phyloP scores from a whole-genome alignment of 2,329 filamentous ascomycete genomes.

The Beauveria sp. region DNA sequence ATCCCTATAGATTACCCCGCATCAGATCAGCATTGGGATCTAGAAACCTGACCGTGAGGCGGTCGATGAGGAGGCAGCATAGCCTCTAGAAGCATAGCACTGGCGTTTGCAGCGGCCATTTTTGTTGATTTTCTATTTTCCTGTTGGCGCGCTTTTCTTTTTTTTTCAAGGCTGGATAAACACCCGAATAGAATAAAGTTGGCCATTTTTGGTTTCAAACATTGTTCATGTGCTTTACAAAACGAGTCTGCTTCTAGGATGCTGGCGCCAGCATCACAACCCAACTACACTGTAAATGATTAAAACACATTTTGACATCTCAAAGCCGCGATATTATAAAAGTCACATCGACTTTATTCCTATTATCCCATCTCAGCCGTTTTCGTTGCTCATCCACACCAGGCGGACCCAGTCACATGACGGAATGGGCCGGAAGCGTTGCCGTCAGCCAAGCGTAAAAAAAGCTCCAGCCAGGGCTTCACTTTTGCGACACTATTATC shows the following conservation, averaged over 20 bases:
- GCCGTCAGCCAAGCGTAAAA: background rate
- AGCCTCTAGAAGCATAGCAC: background rate
- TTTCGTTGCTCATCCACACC: background rate
- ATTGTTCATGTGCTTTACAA: background rate
- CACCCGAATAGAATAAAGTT: background rate
- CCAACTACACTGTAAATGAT: no score
- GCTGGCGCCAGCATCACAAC: no score
- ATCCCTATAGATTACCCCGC: background rate
- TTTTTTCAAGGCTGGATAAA: background rate
- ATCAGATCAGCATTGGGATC: background rate
- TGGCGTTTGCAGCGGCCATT: background rate
- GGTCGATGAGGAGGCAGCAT: background rate
- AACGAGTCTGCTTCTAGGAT: no score
- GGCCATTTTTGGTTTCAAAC: background rate
- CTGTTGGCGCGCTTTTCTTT: background rate
- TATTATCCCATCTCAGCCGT: no score
- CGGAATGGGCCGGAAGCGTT: background rate
- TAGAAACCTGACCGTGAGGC: background rate
- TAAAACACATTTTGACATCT: no score
- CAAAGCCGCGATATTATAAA: no score
- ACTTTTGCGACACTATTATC: background rate
- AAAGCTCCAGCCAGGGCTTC: background rate
- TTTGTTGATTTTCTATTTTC: background rate
- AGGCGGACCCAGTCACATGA: slow-evolving; percentile 9
- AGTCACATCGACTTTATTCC: no score